A percentile compares a stretch with the other conserved stretches of the same genome.
Conservation (phyloP, 2,329 filamentous ascomycete species). For the Ascochyta viciae-villosae region DNA sequence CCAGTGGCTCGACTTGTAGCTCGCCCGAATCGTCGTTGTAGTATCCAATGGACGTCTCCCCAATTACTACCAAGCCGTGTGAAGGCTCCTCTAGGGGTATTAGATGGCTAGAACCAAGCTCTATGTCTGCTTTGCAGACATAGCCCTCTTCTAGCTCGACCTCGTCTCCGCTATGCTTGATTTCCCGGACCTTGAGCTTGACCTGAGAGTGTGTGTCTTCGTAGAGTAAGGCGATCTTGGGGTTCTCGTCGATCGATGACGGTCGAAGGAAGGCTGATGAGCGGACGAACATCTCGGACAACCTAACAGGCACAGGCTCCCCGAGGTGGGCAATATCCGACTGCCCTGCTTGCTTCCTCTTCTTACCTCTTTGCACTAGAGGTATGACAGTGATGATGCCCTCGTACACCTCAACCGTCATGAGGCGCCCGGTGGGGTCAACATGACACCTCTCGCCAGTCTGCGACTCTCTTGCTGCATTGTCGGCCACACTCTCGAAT, state of each 20-base stretch:
- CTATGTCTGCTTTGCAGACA: constrained; percentile 61
- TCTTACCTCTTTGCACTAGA: constrained; percentile 61
- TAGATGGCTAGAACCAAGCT: constrained; percentile 66
- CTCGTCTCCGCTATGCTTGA: constrained; percentile 58
- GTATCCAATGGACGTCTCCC: constrained; percentile 78
- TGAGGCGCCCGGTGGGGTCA: constrained; percentile 76
- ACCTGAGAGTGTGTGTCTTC: constrained; percentile 66
- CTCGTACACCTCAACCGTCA: constrained; percentile 73
- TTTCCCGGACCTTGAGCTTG: constrained; percentile 62
- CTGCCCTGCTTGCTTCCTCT: constrained; percentile 54
- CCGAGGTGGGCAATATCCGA: constrained; percentile 64
- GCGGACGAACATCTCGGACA: constrained; percentile 71
- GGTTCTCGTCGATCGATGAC: constrained; percentile 57
- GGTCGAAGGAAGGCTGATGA: constrained; percentile 71
- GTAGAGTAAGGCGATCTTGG: constrained; percentile 70
- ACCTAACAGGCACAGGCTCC: constrained; percentile 66
- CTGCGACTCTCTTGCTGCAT: constrained; percentile 74
- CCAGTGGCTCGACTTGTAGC: constrained; percentile 68
- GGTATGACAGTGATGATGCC: constrained; percentile 71
- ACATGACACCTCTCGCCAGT: constrained; percentile 83
- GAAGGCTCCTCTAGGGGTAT: constrained; percentile 67
- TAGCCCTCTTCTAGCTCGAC: constrained; percentile 62
- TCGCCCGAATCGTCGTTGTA: constrained; percentile 78
- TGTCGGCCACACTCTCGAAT: constrained; percentile 67
- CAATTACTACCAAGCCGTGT: constrained; percentile 57